Conservation (phyloP, 1,284 basidiomycete genomes). For the Heterobasidion occidentale region DNA sequence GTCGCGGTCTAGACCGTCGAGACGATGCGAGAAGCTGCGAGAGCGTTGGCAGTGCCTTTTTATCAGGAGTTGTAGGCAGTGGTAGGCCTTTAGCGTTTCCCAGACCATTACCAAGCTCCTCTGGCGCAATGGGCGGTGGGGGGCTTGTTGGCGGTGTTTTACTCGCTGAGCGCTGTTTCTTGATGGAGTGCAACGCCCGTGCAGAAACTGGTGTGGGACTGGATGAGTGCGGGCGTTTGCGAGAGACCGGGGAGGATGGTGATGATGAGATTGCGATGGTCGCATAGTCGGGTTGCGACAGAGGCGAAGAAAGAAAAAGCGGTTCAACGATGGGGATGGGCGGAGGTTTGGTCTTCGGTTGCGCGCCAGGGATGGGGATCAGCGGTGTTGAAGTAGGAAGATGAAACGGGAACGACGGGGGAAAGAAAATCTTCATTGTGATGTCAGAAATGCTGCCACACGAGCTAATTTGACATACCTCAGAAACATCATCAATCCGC, state of each 20-base stretch:
- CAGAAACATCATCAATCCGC: constrained; percentile 1
- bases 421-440: constrained; percentile 20
- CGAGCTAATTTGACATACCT: background rate
- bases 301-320: constrained; percentile 17
- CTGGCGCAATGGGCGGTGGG: background rate
- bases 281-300: constrained; percentile 7
- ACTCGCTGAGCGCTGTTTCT: background rate
- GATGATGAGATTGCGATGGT: constrained; percentile 1
- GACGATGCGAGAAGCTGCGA: constrained; percentile 28
- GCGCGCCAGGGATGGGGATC: background rate
- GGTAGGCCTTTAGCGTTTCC: constrained; percentile 21
- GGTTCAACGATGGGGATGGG: constrained; percentile 19
- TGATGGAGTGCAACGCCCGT: background rate
- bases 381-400: constrained; percentile 29
- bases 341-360: constrained; percentile 19
- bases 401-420: constrained; percentile 31
- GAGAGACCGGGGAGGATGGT: background rate
- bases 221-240: background rate
- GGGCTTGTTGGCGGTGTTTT: background rate
- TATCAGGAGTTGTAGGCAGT: constrained; percentile 18
- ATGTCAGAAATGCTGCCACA: background rate
- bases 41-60: constrained; percentile 19
- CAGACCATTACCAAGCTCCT: constrained; percentile 7
- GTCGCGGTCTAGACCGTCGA: constrained; percentile 22
- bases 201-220: background rate